phyloP scores from a whole-genome alignment of 768 basidiomycete species.

The Boletus rex-veris region DNA sequence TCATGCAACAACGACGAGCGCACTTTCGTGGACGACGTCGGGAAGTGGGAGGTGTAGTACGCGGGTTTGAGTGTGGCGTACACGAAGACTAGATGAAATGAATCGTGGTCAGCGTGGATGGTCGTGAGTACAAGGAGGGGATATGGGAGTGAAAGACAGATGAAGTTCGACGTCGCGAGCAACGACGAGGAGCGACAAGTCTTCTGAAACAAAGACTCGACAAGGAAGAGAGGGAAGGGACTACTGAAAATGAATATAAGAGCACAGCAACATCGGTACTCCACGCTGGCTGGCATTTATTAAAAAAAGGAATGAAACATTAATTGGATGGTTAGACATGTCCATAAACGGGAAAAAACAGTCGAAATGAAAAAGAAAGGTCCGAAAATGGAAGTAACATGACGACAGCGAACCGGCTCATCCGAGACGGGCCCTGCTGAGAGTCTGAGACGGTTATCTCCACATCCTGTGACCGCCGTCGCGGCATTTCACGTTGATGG shows the following conservation, averaged over 20 bases:
- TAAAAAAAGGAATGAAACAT: constrained; percentile 9
- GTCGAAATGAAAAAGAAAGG: constrained; percentile 9
- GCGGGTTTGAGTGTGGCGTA: constrained; percentile 34
- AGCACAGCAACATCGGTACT: constrained; percentile 24
- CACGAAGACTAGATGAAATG: constrained; percentile 26
- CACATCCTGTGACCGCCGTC: constrained; percentile 12
- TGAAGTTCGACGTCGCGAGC: constrained; percentile 18
- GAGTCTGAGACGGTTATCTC: constrained; percentile 22
- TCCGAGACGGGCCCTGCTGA: constrained; percentile 22
- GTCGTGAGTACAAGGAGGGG: constrained; percentile 30
- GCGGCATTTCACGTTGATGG: constrained; percentile 14
- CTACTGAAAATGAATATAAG: constrained; percentile 33
- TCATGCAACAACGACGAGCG: constrained; percentile 40
- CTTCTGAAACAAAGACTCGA: constrained; percentile 25
- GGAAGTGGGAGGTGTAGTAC: constrained; percentile 26
- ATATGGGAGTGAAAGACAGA: constrained; percentile 20
- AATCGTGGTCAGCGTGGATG: constrained; percentile 40
- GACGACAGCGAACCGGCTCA: constrained; percentile 26
- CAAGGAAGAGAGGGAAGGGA: constrained; percentile 22
- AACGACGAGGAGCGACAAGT: constrained; percentile 23
- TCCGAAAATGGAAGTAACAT: constrained; percentile 7
- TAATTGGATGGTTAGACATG: constrained; percentile 6
- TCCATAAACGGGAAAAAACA: constrained; percentile 14
- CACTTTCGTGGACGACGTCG: constrained; percentile 39
- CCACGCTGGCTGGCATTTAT: constrained; percentile 13